Conservation (phyloP, 1,284 basidiomycete genomes). For the Rhodotorula glutinis region DNA sequence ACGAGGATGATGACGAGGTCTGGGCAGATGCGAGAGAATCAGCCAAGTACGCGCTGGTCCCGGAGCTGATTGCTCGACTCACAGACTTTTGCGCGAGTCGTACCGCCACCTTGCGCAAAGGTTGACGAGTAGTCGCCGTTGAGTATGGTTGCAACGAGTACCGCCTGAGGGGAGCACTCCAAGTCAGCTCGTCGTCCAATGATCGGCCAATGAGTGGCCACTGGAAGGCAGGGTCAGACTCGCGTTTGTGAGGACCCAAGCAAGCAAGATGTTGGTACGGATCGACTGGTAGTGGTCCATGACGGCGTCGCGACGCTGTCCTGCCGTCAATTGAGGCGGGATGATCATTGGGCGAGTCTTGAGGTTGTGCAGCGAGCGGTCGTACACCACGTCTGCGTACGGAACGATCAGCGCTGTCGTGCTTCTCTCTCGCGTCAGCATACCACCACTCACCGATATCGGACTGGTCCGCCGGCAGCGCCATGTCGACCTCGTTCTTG, state of each 20-base stretch:
- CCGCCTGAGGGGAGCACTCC: constrained; percentile 54
- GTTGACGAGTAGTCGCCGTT: constrained; percentile 63
- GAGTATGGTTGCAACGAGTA: constrained; percentile 71
- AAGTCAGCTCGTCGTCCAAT: constrained; percentile 1
- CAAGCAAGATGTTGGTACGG: constrained; percentile 62
- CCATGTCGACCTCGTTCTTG: constrained; percentile 80
- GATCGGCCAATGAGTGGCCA: background rate
- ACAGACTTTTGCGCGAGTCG: constrained; percentile 48
- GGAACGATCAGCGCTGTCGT: background rate
- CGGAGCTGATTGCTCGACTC: background rate
- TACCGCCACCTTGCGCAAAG: constrained; percentile 55
- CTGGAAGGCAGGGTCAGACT: constrained; percentile 42
- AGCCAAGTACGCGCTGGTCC: background rate
- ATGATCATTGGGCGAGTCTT: constrained; percentile 58
- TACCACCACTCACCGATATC: constrained; percentile 59
- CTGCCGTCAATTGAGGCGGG: constrained; percentile 44
- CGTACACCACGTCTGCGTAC: constrained; percentile 66
- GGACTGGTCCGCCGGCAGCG: constrained; percentile 76
- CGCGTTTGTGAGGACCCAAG: constrained; percentile 81
- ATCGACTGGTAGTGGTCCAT: constrained; percentile 48
- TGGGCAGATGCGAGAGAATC: background rate
- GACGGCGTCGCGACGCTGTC: constrained; percentile 45
- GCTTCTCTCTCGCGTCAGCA: background rate
- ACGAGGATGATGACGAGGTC: constrained; percentile 68
- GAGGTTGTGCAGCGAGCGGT: constrained; percentile 80